These are phyloP conservation scores for Penicillium expansum DNA, from an alignment of 2,329 filamentous ascomycete species.

Conservation along the genomic window DNA sequence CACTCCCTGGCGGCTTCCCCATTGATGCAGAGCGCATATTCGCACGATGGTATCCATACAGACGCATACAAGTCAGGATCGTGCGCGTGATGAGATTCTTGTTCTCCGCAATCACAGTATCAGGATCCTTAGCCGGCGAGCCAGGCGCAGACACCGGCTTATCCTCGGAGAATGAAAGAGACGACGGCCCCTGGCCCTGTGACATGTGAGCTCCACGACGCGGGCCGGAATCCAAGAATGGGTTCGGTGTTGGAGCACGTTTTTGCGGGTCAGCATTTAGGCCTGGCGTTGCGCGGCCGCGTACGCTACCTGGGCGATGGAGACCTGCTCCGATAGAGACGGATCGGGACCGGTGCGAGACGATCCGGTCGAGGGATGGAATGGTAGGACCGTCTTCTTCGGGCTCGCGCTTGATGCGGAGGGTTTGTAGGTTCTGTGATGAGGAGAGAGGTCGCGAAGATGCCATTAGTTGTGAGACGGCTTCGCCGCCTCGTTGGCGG, in stretches of 20 bases:
- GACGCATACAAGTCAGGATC: constrained; percentile 44
- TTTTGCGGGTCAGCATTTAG: constrained; percentile 21
- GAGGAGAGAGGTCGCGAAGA: constrained; percentile 28
- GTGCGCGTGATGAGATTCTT: constrained; percentile 44
- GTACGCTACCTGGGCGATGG: constrained; percentile 20
- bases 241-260: constrained; percentile 26
- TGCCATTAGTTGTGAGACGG: constrained; percentile 42
- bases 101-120: constrained; percentile 36
- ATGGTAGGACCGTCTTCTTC: constrained; percentile 29
- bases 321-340: constrained; percentile 32
- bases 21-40: constrained; percentile 21
- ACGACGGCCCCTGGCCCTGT: constrained; percentile 12
- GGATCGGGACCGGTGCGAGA: constrained; percentile 33
- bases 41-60: constrained; percentile 43
- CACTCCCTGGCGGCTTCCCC: constrained; percentile 10
- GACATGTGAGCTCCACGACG: constrained; percentile 11
- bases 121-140: constrained; percentile 27
- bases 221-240: constrained; percentile 22
- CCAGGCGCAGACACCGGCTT: constrained; percentile 17
- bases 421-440: constrained; percentile 30
- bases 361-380: constrained; percentile 29
- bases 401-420: constrained; percentile 38
- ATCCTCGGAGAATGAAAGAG: constrained; percentile 14
- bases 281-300: constrained; percentile 13
- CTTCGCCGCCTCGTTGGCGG: constrained; percentile 40